phyloP scores from a whole-genome alignment of 176 grass and related monocot genomes.

The Typha latifolia region DNA sequence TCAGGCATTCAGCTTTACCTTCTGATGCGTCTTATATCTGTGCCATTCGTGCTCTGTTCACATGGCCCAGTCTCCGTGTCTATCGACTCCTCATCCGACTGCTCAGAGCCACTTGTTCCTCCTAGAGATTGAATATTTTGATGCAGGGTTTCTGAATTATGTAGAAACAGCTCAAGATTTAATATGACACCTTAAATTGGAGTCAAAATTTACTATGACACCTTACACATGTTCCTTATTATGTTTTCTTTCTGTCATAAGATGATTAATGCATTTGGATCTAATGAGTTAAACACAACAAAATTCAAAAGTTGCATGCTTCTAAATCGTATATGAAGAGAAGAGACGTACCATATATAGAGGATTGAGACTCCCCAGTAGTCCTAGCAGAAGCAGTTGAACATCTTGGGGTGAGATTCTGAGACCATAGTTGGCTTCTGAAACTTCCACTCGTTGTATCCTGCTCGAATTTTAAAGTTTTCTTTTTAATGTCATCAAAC shows the following conservation, averaged over 20 bases:
- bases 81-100: slow-evolving; percentile 60
- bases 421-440: slow-evolving; percentile 39
- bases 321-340: background rate
- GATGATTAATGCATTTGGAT: no score
- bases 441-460: slow-evolving; percentile 38
- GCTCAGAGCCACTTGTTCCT: slow-evolving; percentile 62
- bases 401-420: slow-evolving; percentile 32
- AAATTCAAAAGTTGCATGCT: no score
- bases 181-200: no score
- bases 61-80: slow-evolving; percentile 47
- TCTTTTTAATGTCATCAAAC: slow-evolving; percentile 7
- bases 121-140: slow-evolving; percentile 50
- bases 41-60: slow-evolving; percentile 49
- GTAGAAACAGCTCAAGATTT: no score
- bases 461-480: slow-evolving; percentile 18
- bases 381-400: slow-evolving; percentile 34
- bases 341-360: slow-evolving; percentile 42
- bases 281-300: no score
- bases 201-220: no score
- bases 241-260: no score
- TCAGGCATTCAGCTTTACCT: slow-evolving; percentile 29
- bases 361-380: slow-evolving; percentile 71
- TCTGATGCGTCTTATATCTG: slow-evolving; percentile 62
- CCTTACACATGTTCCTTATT: no score
- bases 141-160: no score